phyloP scores from a whole-genome alignment of 2,329 filamentous ascomycete genomes.

The Aaosphaeria arxii region DNA sequence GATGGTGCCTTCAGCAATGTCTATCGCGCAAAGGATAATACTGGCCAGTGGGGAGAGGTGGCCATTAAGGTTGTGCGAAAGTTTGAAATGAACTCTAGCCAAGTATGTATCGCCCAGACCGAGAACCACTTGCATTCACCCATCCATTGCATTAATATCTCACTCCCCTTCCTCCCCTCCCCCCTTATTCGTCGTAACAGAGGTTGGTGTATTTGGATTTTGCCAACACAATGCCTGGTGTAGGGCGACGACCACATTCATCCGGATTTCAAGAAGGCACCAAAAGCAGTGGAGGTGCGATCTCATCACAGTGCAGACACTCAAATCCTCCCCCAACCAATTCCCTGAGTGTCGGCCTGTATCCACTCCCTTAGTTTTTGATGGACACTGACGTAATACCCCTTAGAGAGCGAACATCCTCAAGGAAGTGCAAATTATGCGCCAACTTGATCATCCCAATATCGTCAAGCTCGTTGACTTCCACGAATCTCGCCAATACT shows the following conservation, averaged over 20 bases:
- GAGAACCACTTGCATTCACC: constrained; percentile 17
- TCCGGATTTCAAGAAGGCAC: constrained; percentile 85
- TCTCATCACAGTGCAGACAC: constrained; percentile 19
- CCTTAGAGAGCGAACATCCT: constrained; percentile 89
- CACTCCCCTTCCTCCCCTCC: constrained; percentile 18
- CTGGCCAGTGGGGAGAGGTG: constrained; percentile 71
- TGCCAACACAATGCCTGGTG: constrained; percentile 49
- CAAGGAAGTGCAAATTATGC: constrained; percentile 99
- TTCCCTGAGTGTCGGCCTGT: constrained; percentile 24
- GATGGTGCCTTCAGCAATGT: constrained; percentile 99
- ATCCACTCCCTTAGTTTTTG: constrained; percentile 18
- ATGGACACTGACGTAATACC: constrained; percentile 42
- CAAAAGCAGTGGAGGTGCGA: constrained; percentile 96
- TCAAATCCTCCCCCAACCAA: constrained; percentile 7
- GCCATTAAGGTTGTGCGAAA: constrained; percentile 99
- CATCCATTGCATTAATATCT: constrained; percentile 25
- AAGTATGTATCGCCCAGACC: constrained; percentile 66
- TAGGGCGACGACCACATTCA: constrained; percentile 92
- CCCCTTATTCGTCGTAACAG: constrained; percentile 23
- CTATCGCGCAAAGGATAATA: constrained; percentile 78
- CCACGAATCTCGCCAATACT: constrained; percentile 89
- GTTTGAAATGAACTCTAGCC: constrained; percentile 97
- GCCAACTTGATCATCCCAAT: constrained; percentile 91
- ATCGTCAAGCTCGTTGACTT: constrained; percentile 94
- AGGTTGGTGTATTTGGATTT: constrained; percentile 29